phyloP scores from a whole-genome alignment of 352 stramenopile species.

The Pythium periplocum region DNA sequence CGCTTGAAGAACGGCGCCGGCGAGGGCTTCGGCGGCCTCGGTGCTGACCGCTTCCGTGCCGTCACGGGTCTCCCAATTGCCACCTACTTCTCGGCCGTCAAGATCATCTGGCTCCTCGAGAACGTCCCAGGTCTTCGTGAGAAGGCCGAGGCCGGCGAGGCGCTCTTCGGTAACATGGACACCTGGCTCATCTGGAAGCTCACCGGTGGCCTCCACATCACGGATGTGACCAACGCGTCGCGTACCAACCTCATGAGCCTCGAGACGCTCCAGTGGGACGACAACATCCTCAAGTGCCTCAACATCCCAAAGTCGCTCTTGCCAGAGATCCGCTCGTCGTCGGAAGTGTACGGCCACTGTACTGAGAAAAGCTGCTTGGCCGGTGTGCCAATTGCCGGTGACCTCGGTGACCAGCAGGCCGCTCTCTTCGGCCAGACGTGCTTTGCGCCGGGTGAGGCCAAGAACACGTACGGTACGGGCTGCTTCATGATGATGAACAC shows the following conservation, averaged over 20 bases:
- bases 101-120: conserved; percentile 97
- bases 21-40: conserved; percentile 43
- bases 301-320: conserved; percentile 87
- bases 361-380: conserved; percentile 58
- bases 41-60: conserved; percentile 59
- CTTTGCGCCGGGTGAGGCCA: conserved; percentile 93
- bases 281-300: conserved; percentile 76
- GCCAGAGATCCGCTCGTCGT: conserved; percentile 91
- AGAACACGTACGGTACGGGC: conserved; percentile 99
- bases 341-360: conserved; percentile 77
- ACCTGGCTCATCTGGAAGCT: conserved; percentile 97
- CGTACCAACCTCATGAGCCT: conserved; percentile 95
- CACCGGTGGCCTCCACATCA: conserved; percentile 90
- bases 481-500: conserved; percentile 99
- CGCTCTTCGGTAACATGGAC: conserved; percentile 98
- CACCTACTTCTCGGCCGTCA: conserved; percentile 98
- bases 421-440: conserved; percentile 97
- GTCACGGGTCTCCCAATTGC: conserved; percentile 94
- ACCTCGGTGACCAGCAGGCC: conserved; percentile 96
- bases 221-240: conserved; percentile 98
- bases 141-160: conserved; percentile 82
- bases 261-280: conserved; percentile 89
- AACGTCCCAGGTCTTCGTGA: conserved; percentile 87
- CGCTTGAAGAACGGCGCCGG: conserved; percentile 62
- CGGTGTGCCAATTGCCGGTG: conserved; percentile 88